Percentiles rank a stretch among this genome's conserved stretches.
phyloP scores from a whole-genome alignment of 1,284 basidiomycete genomes.

The Farysia itapuensis region DNA sequence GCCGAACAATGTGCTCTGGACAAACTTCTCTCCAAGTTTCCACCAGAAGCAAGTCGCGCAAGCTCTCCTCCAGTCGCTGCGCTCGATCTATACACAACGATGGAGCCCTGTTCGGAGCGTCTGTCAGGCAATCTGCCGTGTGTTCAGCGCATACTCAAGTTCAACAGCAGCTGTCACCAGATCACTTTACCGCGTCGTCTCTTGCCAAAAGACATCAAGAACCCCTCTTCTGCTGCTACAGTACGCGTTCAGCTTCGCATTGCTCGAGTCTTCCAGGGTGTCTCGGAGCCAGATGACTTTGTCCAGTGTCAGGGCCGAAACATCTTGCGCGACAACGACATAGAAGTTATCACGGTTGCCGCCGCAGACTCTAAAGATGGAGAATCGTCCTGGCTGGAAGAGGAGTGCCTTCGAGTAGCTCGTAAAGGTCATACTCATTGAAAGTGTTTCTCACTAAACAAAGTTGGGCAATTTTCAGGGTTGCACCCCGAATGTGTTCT shows the following conservation, averaged over 20 bases:
- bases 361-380: neutral
- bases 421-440: constrained; percentile 32
- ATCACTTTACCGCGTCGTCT: too few relatives aligned
- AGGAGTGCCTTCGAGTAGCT: constrained; percentile 47
- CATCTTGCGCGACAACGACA: constrained; percentile 73
- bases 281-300: constrained; percentile 90
- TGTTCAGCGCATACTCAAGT: constrained; percentile 76
- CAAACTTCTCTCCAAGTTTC: too few relatives aligned
- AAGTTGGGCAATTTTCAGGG: too few relatives aligned
- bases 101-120: constrained; percentile 92
- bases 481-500: too few relatives aligned
- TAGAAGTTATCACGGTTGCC: constrained; percentile 73
- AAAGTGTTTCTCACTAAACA: too few relatives aligned
- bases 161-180: too few relatives aligned
- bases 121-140: constrained; percentile 86
- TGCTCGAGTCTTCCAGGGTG: constrained; percentile 79
- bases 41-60: constrained; percentile 30
- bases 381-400: constrained; percentile 39
- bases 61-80: constrained; percentile 38
- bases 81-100: constrained; percentile 84
- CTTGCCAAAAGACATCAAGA: too few relatives aligned
- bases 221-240: too few relatives aligned
- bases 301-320: constrained; percentile 86
- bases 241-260: neutral
- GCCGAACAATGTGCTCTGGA: constrained; percentile 91